Evolutionary conservation across 139 green algal genomes (phyloP).

Genomic region (Micractinium conductrix): DNA sequence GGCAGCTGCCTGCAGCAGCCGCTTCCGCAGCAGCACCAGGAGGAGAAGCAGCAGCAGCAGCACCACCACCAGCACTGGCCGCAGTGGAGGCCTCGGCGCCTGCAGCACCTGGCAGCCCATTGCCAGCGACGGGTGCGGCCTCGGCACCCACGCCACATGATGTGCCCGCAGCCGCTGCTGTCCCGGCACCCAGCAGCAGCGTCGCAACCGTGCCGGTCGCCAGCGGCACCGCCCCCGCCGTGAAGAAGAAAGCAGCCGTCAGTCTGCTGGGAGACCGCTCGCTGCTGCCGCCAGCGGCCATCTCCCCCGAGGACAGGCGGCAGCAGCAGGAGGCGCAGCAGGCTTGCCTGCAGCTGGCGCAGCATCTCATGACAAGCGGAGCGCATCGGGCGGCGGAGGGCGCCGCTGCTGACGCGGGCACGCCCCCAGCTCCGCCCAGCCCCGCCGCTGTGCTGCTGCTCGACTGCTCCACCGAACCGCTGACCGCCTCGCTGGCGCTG

Average conservation of each 20-base stretch:
- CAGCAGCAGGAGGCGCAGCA: constrained; percentile 20
- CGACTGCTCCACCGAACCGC: constrained; percentile 21
- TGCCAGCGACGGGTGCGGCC: not conserved
- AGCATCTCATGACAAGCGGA: not conserved
- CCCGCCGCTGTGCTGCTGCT: not conserved
- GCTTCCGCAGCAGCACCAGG: not conserved
- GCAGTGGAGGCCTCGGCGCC: too few species aligned
- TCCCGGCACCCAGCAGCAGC: not conserved
- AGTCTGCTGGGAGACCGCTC: not conserved
- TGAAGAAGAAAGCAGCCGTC: constrained; percentile 37
- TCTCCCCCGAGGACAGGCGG: not conserved
- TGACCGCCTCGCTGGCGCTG: constrained; percentile 15
- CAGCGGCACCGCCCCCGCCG: too few species aligned
- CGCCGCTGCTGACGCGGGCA: not conserved
- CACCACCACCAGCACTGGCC: not conserved
- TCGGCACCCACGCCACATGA: not conserved
- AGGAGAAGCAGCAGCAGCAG: not conserved
- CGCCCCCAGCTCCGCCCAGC: not conserved
- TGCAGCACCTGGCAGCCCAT: not conserved
- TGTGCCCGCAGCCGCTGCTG: not conserved
- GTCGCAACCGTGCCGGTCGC: too few species aligned
- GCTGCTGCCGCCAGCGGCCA: not conserved
- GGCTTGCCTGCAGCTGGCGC: constrained; percentile 17
- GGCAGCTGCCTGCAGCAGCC: not conserved
- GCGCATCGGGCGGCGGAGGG: not conserved